Evolutionary conservation across 495 filamentous ascomycete species (phyloP).

Genomic region (Talaromyces adpressus): DNA sequence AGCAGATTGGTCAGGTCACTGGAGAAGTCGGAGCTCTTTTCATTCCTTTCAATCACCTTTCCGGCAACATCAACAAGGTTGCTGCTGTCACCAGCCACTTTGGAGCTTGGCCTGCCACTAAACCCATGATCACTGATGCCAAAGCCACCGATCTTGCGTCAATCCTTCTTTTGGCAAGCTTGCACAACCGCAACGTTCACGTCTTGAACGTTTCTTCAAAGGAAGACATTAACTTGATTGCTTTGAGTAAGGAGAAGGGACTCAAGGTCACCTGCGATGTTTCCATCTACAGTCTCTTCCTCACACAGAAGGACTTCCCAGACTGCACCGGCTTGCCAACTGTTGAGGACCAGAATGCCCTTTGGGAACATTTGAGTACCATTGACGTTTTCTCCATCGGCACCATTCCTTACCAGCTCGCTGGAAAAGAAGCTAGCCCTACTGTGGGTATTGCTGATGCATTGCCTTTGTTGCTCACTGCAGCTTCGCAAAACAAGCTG

Average conservation of each 20-base stretch:
- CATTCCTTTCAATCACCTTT: slow-evolving; percentile 82
- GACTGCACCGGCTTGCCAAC: slow-evolving; percentile 62
- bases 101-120: slow-evolving; percentile 70
- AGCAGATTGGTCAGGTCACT: slow-evolving; percentile 65
- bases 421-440: slow-evolving; percentile 50
- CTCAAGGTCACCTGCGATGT: slow-evolving; percentile 83
- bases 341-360: slow-evolving; percentile 61
- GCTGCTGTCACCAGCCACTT: slow-evolving; percentile 78
- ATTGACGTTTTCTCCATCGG: slow-evolving; percentile 84
- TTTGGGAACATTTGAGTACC: slow-evolving; percentile 70
- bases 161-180: slow-evolving; percentile 69
- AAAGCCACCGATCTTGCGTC: slow-evolving; percentile 79
- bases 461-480: slow-evolving; percentile 70
- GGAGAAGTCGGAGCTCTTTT: slow-evolving; percentile 77
- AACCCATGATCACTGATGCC: slow-evolving; percentile 81
- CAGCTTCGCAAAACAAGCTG: slow-evolving; percentile 67
- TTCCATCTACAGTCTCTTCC: slow-evolving; percentile 72
- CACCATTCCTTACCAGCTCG: slow-evolving; percentile 75
- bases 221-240: slow-evolving; percentile 76
- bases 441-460: slow-evolving; percentile 68
- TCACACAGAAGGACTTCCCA: slow-evolving; percentile 68
- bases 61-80: slow-evolving; percentile 81
- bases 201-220: slow-evolving; percentile 76
- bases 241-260: slow-evolving; percentile 75
- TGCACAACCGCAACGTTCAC: slow-evolving; percentile 78